Evolutionary conservation across 2,329 filamentous ascomycete genomes (phyloP).

Genomic region (Alternaria infectoria): DNA sequence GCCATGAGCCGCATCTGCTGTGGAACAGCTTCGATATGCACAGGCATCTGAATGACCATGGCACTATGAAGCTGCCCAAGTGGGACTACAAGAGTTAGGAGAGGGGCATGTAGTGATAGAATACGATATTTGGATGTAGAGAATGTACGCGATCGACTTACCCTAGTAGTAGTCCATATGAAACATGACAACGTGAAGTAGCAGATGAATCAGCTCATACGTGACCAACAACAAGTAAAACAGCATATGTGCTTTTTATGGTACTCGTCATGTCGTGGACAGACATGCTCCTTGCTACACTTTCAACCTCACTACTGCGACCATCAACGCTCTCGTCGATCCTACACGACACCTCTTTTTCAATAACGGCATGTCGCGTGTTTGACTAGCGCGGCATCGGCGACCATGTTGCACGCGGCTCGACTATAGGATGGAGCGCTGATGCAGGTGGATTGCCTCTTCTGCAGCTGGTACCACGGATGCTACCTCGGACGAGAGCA

Average conservation of each 20-base stretch:
- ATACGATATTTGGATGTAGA: background rate
- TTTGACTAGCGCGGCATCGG: background rate
- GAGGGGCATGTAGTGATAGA: slow-evolving; percentile 1
- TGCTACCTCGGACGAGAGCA: background rate
- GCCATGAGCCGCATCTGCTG: slow-evolving; percentile 86
- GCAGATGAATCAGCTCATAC: background rate
- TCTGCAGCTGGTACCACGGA: background rate
- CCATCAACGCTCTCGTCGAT: background rate
- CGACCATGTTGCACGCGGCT: background rate
- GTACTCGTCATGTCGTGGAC: background rate
- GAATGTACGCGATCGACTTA: background rate
- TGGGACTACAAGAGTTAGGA: slow-evolving; percentile 56
- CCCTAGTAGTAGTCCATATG: background rate
- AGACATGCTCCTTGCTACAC: background rate
- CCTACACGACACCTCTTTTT: background rate
- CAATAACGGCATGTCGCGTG: background rate
- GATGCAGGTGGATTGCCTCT: background rate
- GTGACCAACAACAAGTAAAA: background rate
- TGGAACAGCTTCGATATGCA: slow-evolving; percentile 92
- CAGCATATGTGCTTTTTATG: background rate
- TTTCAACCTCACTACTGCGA: background rate
- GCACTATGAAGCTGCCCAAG: slow-evolving; percentile 83
- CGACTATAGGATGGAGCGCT: background rate
- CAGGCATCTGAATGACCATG: slow-evolving; percentile 78
- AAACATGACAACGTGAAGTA: background rate